Conservation (phyloP, 1,284 basidiomycete genomes). For the Earliella scabrosa region DNA sequence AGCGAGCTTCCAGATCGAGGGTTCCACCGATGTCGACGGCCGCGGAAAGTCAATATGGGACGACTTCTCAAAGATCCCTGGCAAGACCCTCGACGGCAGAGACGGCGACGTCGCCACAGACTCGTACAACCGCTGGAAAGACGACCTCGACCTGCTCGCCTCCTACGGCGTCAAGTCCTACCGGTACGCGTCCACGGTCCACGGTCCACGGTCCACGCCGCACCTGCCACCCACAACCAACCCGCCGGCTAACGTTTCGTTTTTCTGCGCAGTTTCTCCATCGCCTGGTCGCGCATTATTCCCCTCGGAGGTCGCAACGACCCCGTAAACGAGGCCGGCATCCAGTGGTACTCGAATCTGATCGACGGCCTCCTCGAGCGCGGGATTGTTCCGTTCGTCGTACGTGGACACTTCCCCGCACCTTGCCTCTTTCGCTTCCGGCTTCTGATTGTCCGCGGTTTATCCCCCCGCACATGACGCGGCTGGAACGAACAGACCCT, state of each 20-base stretch:
- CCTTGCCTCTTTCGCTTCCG: background rate
- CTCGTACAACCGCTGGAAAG: constrained; percentile 69
- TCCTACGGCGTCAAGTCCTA: constrained; percentile 40
- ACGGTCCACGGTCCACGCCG: no score
- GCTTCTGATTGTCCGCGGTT: constrained; percentile 11
- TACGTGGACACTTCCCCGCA: constrained; percentile 38
- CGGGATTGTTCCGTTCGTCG: constrained; percentile 72
- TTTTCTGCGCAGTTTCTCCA: constrained; percentile 51
- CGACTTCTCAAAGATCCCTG: constrained; percentile 67
- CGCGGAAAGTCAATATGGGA: constrained; percentile 78
- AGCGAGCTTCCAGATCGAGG: constrained; percentile 75
- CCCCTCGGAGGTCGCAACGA: constrained; percentile 71
- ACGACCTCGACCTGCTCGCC: constrained; percentile 69
- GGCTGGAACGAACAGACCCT: no score
- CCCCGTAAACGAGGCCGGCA: constrained; percentile 69
- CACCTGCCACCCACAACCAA: background rate
- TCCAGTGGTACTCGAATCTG: constrained; percentile 69
- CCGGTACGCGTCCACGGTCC: constrained; percentile 25
- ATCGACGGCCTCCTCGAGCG: constrained; percentile 68
- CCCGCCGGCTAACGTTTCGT: background rate
- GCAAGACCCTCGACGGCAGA: constrained; percentile 67
- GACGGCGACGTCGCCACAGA: constrained; percentile 74
- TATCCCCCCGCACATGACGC: constrained; percentile 10
- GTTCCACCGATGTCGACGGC: constrained; percentile 57
- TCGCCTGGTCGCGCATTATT: constrained; percentile 78